Conservation (phyloP, 2,329 filamentous ascomycete species). For the Hortaea sp. region DNA sequence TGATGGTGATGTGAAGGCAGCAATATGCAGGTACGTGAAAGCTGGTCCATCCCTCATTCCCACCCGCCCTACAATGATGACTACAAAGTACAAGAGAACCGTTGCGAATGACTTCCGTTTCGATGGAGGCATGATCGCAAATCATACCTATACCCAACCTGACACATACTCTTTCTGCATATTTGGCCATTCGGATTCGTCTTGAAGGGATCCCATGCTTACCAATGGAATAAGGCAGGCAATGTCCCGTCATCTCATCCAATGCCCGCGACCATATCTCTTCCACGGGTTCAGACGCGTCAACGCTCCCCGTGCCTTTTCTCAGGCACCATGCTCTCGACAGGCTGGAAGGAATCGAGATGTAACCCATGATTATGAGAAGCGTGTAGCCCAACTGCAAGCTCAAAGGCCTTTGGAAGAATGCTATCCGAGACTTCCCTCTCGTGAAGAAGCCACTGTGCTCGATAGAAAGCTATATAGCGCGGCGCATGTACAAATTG, state of each 20-base stretch:
- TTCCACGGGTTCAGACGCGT: conserved; percentile 29
- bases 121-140: conserved; percentile 40
- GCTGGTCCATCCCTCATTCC: neutral
- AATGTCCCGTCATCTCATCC: conserved; percentile 35
- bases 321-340: conserved; percentile 7
- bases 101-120: conserved; percentile 53
- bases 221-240: conserved; percentile 1
- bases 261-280: conserved; percentile 45
- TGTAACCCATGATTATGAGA: conserved; percentile 32
- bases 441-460: no score
- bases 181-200: conserved; percentile 18
- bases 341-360: conserved; percentile 6
- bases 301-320: conserved; percentile 42
- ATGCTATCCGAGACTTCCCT: conserved; percentile 40
- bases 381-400: conserved; percentile 46
- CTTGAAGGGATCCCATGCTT: conserved; percentile 17
- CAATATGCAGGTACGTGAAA: neutral
- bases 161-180: neutral
- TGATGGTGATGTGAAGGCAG: neutral
- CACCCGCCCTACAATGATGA: neutral
- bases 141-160: conserved; percentile 27
- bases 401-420: conserved; percentile 38
- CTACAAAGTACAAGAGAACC: conserved; percentile 41
- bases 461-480: neutral
- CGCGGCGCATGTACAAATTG: neutral